Conservation (phyloP, 148 eudicot species). For the Vaccinium macrocarpon region DNA sequence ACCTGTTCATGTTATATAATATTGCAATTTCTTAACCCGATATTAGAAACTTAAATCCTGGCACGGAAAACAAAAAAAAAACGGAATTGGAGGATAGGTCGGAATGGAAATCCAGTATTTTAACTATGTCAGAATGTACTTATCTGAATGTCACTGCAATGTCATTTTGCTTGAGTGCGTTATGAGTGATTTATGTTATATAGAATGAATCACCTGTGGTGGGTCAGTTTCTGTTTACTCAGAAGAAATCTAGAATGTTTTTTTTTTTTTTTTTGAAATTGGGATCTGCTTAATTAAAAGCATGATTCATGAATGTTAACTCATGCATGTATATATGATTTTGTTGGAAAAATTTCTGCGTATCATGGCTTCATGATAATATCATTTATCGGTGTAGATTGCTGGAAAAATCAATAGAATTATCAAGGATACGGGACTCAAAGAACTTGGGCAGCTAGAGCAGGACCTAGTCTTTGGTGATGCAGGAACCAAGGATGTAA, state of each 20-base stretch:
- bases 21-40: neutral
- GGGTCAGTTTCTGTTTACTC: constrained; percentile 1
- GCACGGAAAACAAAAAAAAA: too few relatives aligned
- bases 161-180: neutral
- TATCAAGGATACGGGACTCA: constrained; percentile 72
- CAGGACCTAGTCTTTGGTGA: constrained; percentile 97
- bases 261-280: neutral
- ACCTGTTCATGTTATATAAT: too few relatives aligned
- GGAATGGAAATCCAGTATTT: too few relatives aligned
- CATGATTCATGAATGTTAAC: neutral
- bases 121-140: neutral
- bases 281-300: neutral
- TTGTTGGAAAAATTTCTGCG: neutral
- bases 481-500: constrained; percentile 92
- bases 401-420: constrained; percentile 83
- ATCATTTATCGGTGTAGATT: constrained; percentile 50
- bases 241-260: neutral
- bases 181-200: neutral
- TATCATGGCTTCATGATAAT: constrained; percentile 16
- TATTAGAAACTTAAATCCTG: too few relatives aligned
- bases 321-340: neutral
- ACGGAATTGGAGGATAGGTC: too few relatives aligned
- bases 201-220: neutral
- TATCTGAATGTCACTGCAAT: neutral
- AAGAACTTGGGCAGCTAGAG: constrained; percentile 88